A percentile compares a stretch with the other conserved stretches of the same genome.
These are phyloP conservation scores for Tricholoma flavovirens DNA, from an alignment of 768 basidiomycete species.

Conservation along the genomic window DNA sequence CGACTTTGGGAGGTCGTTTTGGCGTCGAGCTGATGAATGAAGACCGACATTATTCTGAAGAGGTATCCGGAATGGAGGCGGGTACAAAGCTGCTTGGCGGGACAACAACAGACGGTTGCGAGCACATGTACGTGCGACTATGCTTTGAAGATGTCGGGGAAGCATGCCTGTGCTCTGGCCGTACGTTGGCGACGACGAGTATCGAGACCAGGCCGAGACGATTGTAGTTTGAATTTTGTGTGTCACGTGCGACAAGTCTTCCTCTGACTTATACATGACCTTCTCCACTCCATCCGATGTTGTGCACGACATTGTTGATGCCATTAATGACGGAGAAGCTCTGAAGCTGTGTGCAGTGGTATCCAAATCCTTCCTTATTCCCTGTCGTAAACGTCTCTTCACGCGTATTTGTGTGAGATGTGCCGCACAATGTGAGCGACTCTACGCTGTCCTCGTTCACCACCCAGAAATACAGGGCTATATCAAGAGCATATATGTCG, in stretches of 20 bases:
- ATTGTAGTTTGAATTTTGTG: conserved; percentile 10
- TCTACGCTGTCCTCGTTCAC: too few relatives aligned
- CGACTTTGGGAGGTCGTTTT: conserved; percentile 72
- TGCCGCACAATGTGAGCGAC: too few relatives aligned
- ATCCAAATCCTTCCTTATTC: background rate
- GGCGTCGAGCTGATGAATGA: conserved; percentile 59
- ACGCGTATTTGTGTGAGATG: too few relatives aligned
- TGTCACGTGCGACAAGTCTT: conserved; percentile 10
- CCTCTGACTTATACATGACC: too few relatives aligned
- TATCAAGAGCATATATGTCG: too few relatives aligned
- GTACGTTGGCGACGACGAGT: background rate
- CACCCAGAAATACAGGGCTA: too few relatives aligned
- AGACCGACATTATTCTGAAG: conserved; percentile 35
- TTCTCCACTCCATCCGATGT: background rate
- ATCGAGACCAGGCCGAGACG: background rate
- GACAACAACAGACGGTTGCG: conserved; percentile 21
- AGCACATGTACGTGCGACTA: conserved; percentile 28
- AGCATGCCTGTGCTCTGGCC: conserved; percentile 25
- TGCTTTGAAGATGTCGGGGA: conserved; percentile 39
- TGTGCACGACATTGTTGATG: background rate
- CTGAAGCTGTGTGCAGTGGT: background rate
- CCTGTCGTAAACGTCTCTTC: too few relatives aligned
- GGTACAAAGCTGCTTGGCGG: conserved; percentile 18
- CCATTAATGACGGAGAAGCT: background rate
- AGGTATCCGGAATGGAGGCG: conserved; percentile 38